Evolutionary conservation across 495 filamentous ascomycete species (phyloP).

Genomic region (Hyaloscypha bicolor): DNA sequence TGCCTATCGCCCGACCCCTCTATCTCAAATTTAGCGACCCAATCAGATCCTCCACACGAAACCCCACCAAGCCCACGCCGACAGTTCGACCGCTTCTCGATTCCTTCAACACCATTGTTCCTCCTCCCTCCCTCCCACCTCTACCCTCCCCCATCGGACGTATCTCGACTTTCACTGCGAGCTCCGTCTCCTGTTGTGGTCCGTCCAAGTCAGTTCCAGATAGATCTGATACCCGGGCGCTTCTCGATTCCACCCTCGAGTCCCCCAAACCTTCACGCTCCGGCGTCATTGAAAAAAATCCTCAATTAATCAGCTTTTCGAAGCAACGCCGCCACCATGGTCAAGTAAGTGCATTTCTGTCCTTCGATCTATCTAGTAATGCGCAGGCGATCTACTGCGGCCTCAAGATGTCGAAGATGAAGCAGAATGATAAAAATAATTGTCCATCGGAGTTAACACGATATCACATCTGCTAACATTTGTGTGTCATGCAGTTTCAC

Average conservation of each 20-base stretch:
- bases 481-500: conserved; percentile 77
- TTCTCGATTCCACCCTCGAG: conserved; percentile 18
- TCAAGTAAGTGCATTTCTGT: conserved; percentile 79
- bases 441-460: conserved; percentile 16
- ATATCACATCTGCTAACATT: conserved; percentile 13
- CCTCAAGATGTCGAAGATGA: conserved; percentile 7
- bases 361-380: conserved; percentile 13
- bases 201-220: conserved; percentile 25
- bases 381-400: conserved; percentile 1
- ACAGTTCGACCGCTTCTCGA: background rate
- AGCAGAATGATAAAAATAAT: conserved; percentile 1
- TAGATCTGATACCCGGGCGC: conserved; percentile 28
- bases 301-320: conserved; percentile 41
- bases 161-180: conserved; percentile 24
- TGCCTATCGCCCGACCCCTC: background rate
- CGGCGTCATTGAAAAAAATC: conserved; percentile 29
- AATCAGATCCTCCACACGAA: background rate
- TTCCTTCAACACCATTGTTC: conserved; percentile 2
- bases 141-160: conserved; percentile 14
- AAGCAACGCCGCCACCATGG: conserved; percentile 91
- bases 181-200: conserved; percentile 25
- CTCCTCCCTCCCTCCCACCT: conserved; percentile 4
- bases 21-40: background rate
- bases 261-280: conserved; percentile 19
- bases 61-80: conserved; percentile 1